A percentile compares a stretch with the other conserved stretches of the same genome.
Conservation (phyloP, 1,139 yeast species). For the Candida albicans region DNA sequence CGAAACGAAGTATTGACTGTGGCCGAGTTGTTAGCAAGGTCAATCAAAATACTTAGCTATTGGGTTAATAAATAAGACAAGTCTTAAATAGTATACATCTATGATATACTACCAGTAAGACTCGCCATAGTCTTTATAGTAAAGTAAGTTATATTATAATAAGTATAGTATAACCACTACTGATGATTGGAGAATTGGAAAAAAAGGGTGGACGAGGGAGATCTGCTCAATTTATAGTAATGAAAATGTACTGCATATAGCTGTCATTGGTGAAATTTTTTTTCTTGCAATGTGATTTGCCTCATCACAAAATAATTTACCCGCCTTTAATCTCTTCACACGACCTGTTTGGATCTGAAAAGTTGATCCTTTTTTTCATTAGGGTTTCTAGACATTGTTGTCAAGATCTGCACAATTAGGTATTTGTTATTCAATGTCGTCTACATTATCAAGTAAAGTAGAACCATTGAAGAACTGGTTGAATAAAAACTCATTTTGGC, state of each 20-base stretch:
- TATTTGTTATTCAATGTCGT: conserved; percentile 13
- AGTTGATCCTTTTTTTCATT: background rate
- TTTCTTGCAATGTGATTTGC: too few relatives aligned
- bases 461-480: conserved; percentile 42
- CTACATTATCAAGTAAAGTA: conserved; percentile 11
- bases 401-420: background rate
- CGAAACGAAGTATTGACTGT: conserved; percentile 73
- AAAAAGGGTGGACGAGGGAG: conserved; percentile 21
- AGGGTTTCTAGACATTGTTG: conserved; percentile 1
- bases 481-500: conserved; percentile 49
- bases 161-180: conserved; percentile 75
- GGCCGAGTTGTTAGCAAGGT: conserved; percentile 62
- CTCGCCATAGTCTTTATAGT: conserved; percentile 46
- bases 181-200: conserved; percentile 41
- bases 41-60: conserved; percentile 55
- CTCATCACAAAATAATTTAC: background rate
- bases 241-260: conserved; percentile 6
- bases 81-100: conserved; percentile 12
- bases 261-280: background rate
- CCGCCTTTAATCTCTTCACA: background rate
- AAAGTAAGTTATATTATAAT: conserved; percentile 47
- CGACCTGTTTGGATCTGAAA: too few relatives aligned
- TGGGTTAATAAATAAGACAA: conserved; percentile 16
- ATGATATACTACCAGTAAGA: conserved; percentile 19
- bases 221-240: conserved; percentile 6